Percentiles rank a stretch among this genome's conserved stretches.
These are phyloP conservation scores for Plasmodium fragile DNA, from an alignment of 169 alveolate genomes.

Conservation along the genomic window DNA sequence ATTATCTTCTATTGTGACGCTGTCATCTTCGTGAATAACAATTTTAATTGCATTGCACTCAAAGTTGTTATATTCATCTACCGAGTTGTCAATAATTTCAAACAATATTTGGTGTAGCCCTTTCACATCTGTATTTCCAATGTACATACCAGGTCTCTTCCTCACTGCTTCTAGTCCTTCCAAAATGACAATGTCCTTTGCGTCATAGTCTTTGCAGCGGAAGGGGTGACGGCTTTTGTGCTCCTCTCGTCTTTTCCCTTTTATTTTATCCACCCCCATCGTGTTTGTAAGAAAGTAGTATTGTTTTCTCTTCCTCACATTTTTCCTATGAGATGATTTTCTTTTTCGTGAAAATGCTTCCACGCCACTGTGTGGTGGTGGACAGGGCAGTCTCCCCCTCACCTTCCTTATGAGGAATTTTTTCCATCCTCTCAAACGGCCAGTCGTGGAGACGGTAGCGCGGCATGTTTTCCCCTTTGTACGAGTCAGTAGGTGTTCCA, in stretches of 20 bases:
- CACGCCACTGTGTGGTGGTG: not conserved
- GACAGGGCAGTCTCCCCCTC: not conserved
- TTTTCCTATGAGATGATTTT: not conserved
- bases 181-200: conserved; percentile 85
- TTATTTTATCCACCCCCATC: not conserved
- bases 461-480: not conserved
- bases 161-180: conserved; percentile 90
- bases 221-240: not conserved
- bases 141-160: conserved; percentile 91
- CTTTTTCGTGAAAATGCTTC: not conserved
- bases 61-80: conserved; percentile 87
- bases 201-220: conserved; percentile 76
- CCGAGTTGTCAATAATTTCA: conserved; percentile 89
- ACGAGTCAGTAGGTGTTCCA: not conserved
- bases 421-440: not conserved
- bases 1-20: conserved; percentile 81
- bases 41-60: conserved; percentile 82
- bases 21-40: conserved; percentile 81
- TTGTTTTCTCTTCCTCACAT: not conserved
- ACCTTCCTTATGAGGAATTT: not conserved
- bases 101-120: conserved; percentile 88
- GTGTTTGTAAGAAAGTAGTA: not conserved
- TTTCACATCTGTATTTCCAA: conserved; percentile 85
- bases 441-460: not conserved
- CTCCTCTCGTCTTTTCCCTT: not conserved